Evolutionary conservation across 768 basidiomycete species (phyloP).

Genomic region (Tricholoma bakamatsutake): DNA sequence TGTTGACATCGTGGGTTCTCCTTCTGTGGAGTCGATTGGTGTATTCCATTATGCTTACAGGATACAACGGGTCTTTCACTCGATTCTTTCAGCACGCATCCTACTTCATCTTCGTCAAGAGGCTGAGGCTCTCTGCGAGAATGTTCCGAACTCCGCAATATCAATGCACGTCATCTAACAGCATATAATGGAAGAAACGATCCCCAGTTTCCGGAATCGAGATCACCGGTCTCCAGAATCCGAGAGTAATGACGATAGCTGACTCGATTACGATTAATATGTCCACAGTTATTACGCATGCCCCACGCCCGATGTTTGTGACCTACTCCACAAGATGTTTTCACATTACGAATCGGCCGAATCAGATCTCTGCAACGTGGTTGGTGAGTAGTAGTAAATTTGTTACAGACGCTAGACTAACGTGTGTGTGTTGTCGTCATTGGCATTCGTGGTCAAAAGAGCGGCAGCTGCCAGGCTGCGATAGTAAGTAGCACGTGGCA

Average conservation of each 20-base stretch:
- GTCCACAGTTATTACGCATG: background rate
- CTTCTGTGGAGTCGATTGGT: background rate
- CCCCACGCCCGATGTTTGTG: background rate
- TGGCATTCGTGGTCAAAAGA: too few species aligned
- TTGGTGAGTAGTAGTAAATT: background rate
- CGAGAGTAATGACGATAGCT: background rate
- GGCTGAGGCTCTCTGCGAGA: background rate
- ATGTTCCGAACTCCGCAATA: background rate
- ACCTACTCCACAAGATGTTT: background rate
- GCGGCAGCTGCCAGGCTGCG: background rate
- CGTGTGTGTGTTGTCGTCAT: too few species aligned
- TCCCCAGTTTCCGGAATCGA: background rate
- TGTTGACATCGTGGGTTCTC: background rate
- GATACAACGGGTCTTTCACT: background rate
- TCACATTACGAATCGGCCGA: background rate
- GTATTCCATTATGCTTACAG: background rate
- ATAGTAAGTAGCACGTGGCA: background rate
- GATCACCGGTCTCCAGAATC: background rate
- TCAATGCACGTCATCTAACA: background rate
- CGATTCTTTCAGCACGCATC: background rate
- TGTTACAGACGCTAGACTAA: background rate
- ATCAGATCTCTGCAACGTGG: background rate
- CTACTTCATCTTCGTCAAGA: slow-evolving; percentile 1
- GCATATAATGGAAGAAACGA: background rate
- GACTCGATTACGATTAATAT: background rate